Percentiles rank a stretch among this genome's conserved stretches.
phyloP scores from a whole-genome alignment of 2,329 filamentous ascomycete species.

The Pseudogymnoascus sp. region DNA sequence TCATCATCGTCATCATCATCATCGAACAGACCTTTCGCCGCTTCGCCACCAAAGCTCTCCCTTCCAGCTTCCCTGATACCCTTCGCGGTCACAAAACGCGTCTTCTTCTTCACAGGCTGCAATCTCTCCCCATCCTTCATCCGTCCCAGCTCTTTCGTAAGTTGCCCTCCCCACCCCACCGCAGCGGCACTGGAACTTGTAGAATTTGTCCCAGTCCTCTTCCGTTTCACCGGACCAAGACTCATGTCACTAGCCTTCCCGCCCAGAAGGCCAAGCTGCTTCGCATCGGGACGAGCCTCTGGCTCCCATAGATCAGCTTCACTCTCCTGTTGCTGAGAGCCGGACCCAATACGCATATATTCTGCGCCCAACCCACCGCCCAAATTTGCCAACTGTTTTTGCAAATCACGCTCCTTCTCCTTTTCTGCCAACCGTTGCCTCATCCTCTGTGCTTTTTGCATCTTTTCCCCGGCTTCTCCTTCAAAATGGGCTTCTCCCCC shows the following conservation, averaged over 20 bases:
- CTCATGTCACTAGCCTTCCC: conserved; percentile 38
- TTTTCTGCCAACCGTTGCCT: conserved; percentile 55
- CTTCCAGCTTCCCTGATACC: conserved; percentile 70
- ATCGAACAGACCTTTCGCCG: conserved; percentile 20
- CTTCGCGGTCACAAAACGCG: conserved; percentile 68
- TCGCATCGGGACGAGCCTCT: conserved; percentile 35
- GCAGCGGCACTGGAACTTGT: conserved; percentile 20
- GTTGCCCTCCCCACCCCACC: conserved; percentile 49
- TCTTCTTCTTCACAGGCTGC: conserved; percentile 54
- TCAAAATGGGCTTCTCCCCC: conserved; percentile 14
- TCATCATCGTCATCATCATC: conserved; percentile 26
- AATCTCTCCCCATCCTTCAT: conserved; percentile 55
- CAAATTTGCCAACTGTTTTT: conserved; percentile 54
- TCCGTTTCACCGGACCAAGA: conserved; percentile 53
- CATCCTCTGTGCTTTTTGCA: conserved; percentile 56
- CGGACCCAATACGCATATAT: conserved; percentile 47
- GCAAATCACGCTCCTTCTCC: conserved; percentile 66
- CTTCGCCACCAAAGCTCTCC: conserved; percentile 58
- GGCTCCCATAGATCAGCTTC: conserved; percentile 12
- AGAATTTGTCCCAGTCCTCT: conserved; percentile 39
- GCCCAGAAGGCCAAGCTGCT: conserved; percentile 35
- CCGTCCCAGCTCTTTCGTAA: conserved; percentile 47
- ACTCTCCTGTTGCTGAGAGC: conserved; percentile 9
- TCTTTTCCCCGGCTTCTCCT: conserved; percentile 46
- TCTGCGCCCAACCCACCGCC: conserved; percentile 61